Evolutionary conservation across 192 early-diverging fungal species (phyloP).

Genomic region (Coemansia sp.): DNA sequence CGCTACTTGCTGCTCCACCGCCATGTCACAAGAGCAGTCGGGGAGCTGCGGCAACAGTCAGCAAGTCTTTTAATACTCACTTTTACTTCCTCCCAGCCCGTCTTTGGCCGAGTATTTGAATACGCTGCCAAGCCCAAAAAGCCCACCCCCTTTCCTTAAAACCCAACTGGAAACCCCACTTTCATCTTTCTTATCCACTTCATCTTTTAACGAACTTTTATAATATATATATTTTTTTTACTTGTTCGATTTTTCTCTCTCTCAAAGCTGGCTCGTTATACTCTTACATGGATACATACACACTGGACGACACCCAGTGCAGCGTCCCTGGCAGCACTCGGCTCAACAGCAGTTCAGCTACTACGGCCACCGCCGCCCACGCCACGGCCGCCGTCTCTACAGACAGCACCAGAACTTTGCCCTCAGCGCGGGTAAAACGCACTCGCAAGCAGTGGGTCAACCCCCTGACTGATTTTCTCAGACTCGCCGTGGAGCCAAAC

Average conservation of each 20-base stretch:
- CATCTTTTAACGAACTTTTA: neutral
- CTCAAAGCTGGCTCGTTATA: neutral
- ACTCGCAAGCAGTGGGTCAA: conserved; percentile 16
- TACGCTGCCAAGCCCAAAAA: neutral
- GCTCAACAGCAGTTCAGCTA: neutral
- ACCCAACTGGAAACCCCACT: neutral
- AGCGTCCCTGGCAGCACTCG: neutral
- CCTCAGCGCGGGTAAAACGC: neutral
- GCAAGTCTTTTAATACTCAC: neutral
- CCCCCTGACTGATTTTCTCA: conserved; percentile 14
- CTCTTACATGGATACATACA: neutral
- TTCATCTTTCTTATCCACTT: neutral
- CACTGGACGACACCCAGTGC: neutral
- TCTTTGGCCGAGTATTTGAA: neutral
- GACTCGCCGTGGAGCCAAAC: conserved; percentile 24
- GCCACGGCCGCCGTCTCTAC: neutral
- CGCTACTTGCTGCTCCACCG: neutral
- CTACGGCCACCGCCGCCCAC: neutral
- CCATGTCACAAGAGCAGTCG: neutral
- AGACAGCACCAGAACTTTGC: neutral
- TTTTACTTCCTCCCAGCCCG: neutral
- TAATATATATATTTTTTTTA: neutral
- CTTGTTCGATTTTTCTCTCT: neutral
- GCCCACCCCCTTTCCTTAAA: too few relatives aligned
- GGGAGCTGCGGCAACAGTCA: conserved; percentile 4